These are phyloP conservation scores for Botrytis aclada DNA, from an alignment of 2,329 filamentous ascomycete genomes.

Conservation along the genomic window DNA sequence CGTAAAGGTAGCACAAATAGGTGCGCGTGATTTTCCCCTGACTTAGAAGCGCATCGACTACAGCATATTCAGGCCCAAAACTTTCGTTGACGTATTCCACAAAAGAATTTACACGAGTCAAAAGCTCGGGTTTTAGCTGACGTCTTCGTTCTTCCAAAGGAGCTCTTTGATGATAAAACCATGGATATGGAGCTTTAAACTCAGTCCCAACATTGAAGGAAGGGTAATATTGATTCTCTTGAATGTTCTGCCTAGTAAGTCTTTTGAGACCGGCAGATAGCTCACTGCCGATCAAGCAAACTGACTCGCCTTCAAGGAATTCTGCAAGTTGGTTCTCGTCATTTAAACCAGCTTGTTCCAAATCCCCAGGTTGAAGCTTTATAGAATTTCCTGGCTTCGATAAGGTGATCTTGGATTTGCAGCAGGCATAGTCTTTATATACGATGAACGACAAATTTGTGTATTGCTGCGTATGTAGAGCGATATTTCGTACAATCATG, in stretches of 20 bases:
- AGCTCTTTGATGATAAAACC: conserved; percentile 20
- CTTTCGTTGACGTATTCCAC: conserved; percentile 19
- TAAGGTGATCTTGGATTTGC: not conserved
- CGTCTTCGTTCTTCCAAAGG: conserved; percentile 17
- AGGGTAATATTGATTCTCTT: conserved; percentile 17
- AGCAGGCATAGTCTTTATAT: conserved; percentile 17
- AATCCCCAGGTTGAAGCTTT: not conserved
- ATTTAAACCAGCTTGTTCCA: not conserved
- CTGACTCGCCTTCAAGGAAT: conserved; percentile 4
- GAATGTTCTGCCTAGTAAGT: conserved; percentile 18
- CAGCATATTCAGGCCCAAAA: conserved; percentile 17
- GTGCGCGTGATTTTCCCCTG: conserved; percentile 14
- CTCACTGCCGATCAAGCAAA: conserved; percentile 15
- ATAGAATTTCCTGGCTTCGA: too few species aligned
- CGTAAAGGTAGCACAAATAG: conserved; percentile 15
- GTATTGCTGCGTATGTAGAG: conserved; percentile 11
- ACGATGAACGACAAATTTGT: conserved; percentile 16
- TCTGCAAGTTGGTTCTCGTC: not conserved
- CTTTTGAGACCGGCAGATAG: conserved; percentile 18
- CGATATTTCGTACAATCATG: conserved; percentile 13
- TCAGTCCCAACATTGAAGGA: conserved; percentile 18
- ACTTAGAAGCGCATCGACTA: conserved; percentile 11
- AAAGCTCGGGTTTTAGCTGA: conserved; percentile 17
- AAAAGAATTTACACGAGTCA: conserved; percentile 17
- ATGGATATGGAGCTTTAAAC: conserved; percentile 17